phyloP scores from a whole-genome alignment of 345 rosid genomes.

The Hypericum androsaemum region DNA sequence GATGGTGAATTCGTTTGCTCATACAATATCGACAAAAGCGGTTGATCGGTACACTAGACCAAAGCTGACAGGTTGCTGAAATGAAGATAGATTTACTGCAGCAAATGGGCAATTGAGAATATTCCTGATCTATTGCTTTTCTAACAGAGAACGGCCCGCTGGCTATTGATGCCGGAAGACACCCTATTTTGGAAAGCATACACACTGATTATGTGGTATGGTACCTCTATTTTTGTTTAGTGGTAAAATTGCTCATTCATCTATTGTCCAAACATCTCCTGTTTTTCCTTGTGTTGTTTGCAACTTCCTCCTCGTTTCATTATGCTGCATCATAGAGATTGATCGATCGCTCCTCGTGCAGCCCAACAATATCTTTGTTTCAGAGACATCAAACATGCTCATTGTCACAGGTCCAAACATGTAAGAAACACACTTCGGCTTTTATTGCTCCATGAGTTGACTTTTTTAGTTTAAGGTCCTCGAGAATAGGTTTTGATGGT shows the following conservation, averaged over 20 bases:
- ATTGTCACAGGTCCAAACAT: constrained; percentile 91
- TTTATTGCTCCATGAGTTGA: neutral
- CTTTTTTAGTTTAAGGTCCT: neutral
- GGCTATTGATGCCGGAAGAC: constrained; percentile 94
- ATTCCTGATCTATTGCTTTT: constrained; percentile 14
- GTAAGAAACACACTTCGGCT: constrained; percentile 31
- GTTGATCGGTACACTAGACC: constrained; percentile 78
- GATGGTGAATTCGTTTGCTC: constrained; percentile 94
- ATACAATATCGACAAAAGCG: constrained; percentile 76
- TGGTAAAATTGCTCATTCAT: constrained; percentile 3
- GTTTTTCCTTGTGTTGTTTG: constrained; percentile 3
- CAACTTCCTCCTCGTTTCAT: neutral
- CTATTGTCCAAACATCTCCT: constrained; percentile 1
- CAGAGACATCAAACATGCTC: constrained; percentile 91
- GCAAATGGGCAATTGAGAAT: neutral
- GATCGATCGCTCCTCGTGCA: constrained; percentile 30
- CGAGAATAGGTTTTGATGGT: neutral
- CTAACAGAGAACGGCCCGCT: constrained; percentile 75
- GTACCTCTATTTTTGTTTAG: constrained; percentile 7
- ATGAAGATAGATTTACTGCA: constrained; percentile 1
- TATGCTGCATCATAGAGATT: neutral
- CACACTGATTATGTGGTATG: constrained; percentile 74
- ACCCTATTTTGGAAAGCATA: constrained; percentile 84
- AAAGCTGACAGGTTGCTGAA: constrained; percentile 57
- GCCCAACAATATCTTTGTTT: constrained; percentile 84